Base-by-base conservation (phyloP, 1,284 basidiomycete species). In the Ceratobasidium sp. region DNA sequence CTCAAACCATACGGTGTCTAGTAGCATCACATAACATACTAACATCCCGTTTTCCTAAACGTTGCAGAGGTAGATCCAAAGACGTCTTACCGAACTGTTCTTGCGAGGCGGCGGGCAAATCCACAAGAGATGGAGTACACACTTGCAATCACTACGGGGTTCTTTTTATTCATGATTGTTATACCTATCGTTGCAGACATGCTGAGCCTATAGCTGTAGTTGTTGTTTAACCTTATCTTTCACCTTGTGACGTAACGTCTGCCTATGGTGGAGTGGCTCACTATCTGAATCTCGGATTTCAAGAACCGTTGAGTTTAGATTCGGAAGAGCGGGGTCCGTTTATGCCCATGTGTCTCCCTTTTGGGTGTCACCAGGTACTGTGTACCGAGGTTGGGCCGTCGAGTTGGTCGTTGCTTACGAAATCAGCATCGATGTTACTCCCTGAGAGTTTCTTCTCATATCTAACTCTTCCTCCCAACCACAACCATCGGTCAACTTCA, bases 41-140 rank as follows among this genome's bases (percentile, higher is more conserved):
- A 46, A 61, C 18, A 9, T 33, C 26, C 42, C 58, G 13, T 49
- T 10, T 18, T 10, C 10, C 10, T 49, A 7, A 18, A 49, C 18
- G 15, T 10, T 49, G 42, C 51, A 76, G 72, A 76, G 42, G 72
- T 76, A 3, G 60, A 76, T 23, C 28, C 72, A 15, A 76, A 76
- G 39, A 64, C 39, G 1, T 76, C 72, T 4, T 76, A 66, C 42
- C 46, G 61, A 33, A 55, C 61, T 12, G 72, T 76, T 1, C 72
- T 76, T 42, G 72, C 61, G 0, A 61, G 72, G 28, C 72, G 72
- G 42, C 72, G 72, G 23, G 60, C 72, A 40, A 76, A 76, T 64
- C 72, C 72, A 53, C 72, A 76, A 42, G 72, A 76, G 26, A n/a
- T 76, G 61, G 72, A 76, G 49, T 76, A 76, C 23, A 76, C 72